These are phyloP conservation scores for Conidiobolus incongruus DNA, from an alignment of 371 early-diverging fungal genomes.

Conservation along the genomic window DNA sequence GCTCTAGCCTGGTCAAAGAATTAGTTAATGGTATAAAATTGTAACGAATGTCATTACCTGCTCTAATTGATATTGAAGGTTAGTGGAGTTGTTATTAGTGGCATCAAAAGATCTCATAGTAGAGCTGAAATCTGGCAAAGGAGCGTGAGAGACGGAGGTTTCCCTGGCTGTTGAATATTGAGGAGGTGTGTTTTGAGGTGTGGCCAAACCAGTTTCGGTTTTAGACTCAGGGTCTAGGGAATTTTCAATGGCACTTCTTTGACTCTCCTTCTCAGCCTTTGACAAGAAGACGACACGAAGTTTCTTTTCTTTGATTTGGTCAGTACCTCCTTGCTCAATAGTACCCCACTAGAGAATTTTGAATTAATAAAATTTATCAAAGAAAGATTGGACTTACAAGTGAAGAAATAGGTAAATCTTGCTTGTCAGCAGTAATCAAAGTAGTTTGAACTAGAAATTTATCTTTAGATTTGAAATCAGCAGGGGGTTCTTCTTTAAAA, in stretches of 20 bases:
- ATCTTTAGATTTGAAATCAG: constrained; percentile 71
- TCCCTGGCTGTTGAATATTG: neutral
- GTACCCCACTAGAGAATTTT: constrained; percentile 22
- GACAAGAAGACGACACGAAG: constrained; percentile 29
- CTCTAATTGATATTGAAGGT: no score
- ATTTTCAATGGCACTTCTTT: neutral
- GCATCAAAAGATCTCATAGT: neutral
- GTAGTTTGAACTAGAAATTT: constrained; percentile 85
- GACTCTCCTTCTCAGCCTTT: constrained; percentile 4
- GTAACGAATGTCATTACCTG: neutral
- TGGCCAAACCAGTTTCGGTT: neutral
- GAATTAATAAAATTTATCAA: neutral
- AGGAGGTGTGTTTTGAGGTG: neutral
- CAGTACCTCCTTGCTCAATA: constrained; percentile 21
- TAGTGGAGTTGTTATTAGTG: neutral
- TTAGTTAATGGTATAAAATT: neutral
- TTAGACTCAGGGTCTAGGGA: neutral
- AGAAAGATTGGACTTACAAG: constrained; percentile 13
- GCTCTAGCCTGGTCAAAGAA: neutral
- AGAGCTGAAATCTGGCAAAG: constrained; percentile 1
- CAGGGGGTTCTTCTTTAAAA: constrained; percentile 57
- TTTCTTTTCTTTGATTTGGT: constrained; percentile 30
- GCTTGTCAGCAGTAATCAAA: constrained; percentile 26
- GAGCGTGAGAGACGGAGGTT: neutral
- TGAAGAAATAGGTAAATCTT: constrained; percentile 12